These are phyloP conservation scores for Verruconis gallopava DNA, from an alignment of 2,329 filamentous ascomycete genomes.

Conservation along the genomic window DNA sequence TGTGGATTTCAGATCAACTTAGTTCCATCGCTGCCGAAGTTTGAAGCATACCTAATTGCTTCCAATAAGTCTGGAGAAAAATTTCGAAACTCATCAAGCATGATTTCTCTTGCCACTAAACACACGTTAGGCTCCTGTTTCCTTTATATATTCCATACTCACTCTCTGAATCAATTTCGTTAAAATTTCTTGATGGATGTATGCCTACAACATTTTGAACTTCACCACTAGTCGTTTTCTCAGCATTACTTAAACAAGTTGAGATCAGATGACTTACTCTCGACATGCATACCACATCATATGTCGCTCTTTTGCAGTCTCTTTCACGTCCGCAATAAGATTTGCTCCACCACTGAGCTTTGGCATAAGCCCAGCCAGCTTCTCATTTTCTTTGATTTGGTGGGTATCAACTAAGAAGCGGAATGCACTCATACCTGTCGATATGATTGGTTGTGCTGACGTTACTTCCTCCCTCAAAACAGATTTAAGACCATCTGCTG, in stretches of 20 bases:
- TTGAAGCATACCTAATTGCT: neutral
- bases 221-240: neutral
- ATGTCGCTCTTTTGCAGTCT: neutral
- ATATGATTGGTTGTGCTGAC: neutral
- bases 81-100: slow-evolving; percentile 2
- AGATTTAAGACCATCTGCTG: slow-evolving; percentile 8
- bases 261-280: too few relatives aligned
- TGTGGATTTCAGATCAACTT: too few relatives aligned
- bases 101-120: neutral
- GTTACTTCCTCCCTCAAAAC: neutral
- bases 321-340: neutral
- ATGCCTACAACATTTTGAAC: neutral
- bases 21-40: too few relatives aligned
- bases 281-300: neutral
- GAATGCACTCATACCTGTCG: neutral
- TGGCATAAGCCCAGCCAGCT: neutral
- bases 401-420: neutral
- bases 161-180: neutral
- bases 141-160: too few relatives aligned
- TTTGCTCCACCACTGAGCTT: neutral
- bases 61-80: slow-evolving; percentile 3
- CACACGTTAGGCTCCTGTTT: too few relatives aligned
- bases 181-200: neutral
- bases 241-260: neutral
- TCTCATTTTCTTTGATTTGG: neutral